Evolutionary conservation across 192 early-diverging fungal genomes (phyloP).

Genomic region (Helicostylum pulchrum): DNA sequence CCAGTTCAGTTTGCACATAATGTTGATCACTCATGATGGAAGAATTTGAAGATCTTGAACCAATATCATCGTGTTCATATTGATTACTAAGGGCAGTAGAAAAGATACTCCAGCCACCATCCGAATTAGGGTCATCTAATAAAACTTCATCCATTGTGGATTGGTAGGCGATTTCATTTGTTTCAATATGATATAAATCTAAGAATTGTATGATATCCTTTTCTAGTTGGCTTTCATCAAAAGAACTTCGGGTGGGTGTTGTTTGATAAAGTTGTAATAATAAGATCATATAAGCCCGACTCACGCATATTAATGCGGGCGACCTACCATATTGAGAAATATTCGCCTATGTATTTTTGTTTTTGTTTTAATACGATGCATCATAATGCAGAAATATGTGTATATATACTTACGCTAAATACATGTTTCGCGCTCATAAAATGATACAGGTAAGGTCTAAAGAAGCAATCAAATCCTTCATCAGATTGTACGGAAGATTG

Average conservation of each 20-base stretch:
- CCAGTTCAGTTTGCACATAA: no score
- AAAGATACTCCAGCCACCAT: conserved; percentile 14
- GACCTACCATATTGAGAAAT: conserved; percentile 12
- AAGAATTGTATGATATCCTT: conserved; percentile 18
- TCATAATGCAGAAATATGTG: not conserved
- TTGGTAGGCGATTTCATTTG: not conserved
- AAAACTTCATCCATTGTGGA: conserved; percentile 6
- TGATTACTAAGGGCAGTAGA: not conserved
- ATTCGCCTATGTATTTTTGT: conserved; percentile 7
- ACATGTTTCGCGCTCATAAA: conserved; percentile 22
- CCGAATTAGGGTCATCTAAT: conserved; percentile 6
- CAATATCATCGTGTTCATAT: no score
- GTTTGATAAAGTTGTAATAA: conserved; percentile 23
- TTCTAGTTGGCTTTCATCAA: conserved; percentile 26
- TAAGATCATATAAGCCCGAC: not conserved
- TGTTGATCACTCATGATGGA: no score
- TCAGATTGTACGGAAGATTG: conserved; percentile 2
- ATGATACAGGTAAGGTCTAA: conserved; percentile 33
- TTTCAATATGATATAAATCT: conserved; percentile 2
- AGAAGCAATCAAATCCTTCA: conserved; percentile 27
- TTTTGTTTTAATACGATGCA: not conserved
- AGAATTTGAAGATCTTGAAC: no score
- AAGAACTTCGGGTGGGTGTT: conserved; percentile 20
- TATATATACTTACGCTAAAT: conserved; percentile 20
- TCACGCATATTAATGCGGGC: conserved; percentile 6